Base-by-base conservation (phyloP, 2,329 filamentous ascomycete genomes). In the Tolypocladium album region DNA sequence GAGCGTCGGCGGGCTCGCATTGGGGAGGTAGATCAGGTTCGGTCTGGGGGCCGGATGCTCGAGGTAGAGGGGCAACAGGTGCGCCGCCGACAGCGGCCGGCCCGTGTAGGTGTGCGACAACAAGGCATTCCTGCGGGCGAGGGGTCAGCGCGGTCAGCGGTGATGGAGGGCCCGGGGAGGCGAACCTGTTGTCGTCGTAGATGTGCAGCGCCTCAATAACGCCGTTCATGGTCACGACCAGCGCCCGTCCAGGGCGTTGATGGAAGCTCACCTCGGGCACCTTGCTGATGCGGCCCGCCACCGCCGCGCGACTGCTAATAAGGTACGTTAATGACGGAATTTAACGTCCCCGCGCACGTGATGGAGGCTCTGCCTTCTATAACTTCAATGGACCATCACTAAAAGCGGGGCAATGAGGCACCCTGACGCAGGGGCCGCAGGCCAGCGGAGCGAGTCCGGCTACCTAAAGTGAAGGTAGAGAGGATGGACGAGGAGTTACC, bases 141-240 rank as follows among this genome's bases (percentile, higher is more conserved):
- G 68, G 57, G 43, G 56, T 39, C 42, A 50, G 34, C 20, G 59
- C 60, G 62, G 31, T 40, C 27, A 22, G 13, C 5, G 12, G 31
- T 39, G 17, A 38, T 42, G 42, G 20, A 22, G 55, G 60, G 13
- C 17, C 22, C 8, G 9, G 43, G 36, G 47, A 57, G 22, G 58
- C 82, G 70, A 78, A 96, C 92, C 92, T 91, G 77, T 92, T 86
- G 79, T 97, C 92, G 83, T 97, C 92, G 75, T 89, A 97, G 73
- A 99, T 92, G 79, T 97, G 93, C 70, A 99, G 82, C 72, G 93
- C 94, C 80, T 97, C 93, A 71, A 99, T 89, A 71, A 89, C 86
- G 78, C 90, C 86, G 78, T 84, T 90, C 89, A 92, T 93, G 72
- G 75, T 86, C 73, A 70, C 63, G 63, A 64, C 66, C 65, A 63